Evolutionary conservation across 2,329 filamentous ascomycete species (phyloP).

Genomic region (Epichloe sylvatica): DNA sequence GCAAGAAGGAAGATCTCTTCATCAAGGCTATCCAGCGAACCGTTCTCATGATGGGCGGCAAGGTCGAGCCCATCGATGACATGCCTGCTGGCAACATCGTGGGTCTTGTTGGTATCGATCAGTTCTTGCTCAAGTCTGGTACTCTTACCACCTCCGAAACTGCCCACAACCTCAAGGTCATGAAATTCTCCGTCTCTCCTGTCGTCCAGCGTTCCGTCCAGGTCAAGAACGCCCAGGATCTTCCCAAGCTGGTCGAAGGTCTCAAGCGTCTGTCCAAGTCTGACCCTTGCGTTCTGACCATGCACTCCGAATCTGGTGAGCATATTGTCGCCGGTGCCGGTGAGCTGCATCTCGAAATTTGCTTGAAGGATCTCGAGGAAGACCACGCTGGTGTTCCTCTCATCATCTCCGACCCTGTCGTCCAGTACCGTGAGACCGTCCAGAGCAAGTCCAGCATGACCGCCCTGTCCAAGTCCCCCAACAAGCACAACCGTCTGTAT

Average conservation of each 20-base stretch:
- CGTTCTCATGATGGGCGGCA: conserved; percentile 99
- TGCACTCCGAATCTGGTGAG: conserved; percentile 85
- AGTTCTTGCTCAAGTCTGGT: conserved; percentile 99
- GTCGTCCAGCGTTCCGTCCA: conserved; percentile 97
- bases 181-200: conserved; percentile 99
- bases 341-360: conserved; percentile 99
- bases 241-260: conserved; percentile 99
- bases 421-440: conserved; percentile 97
- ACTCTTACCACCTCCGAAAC: conserved; percentile 94
- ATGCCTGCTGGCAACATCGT: conserved; percentile 99
- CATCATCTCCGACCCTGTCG: conserved; percentile 94
- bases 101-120: conserved; percentile 96
- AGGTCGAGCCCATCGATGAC: conserved; percentile 97
- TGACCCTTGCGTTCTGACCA: conserved; percentile 91
- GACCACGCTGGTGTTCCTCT: conserved; percentile 98
- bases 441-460: conserved; percentile 74
- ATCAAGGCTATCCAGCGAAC: conserved; percentile 99
- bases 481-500: conserved; percentile 99
- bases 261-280: conserved; percentile 99
- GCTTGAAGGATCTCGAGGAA: conserved; percentile 98
- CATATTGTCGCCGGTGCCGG: conserved; percentile 98
- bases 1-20: conserved; percentile 98
- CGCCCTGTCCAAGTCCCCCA: conserved; percentile 97
- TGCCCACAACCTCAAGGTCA: conserved; percentile 99
- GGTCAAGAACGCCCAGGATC: conserved; percentile 99